Conservation (phyloP, 2,329 filamentous ascomycete species). For the Cyclaneusma minus region DNA sequence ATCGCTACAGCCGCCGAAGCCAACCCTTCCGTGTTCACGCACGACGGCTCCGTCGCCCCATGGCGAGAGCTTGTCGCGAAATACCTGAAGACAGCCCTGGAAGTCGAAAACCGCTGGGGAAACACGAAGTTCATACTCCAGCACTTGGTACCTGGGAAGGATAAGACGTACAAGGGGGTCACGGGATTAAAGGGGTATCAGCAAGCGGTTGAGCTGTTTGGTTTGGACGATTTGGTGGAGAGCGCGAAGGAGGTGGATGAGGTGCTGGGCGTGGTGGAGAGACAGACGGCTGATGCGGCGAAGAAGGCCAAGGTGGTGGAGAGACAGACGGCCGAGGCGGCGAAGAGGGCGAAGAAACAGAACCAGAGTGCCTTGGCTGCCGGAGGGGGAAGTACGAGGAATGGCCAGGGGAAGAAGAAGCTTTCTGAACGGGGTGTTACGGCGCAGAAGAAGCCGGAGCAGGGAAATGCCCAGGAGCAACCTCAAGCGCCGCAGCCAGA, state of each 20-base stretch:
- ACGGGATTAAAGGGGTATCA: conserved; percentile 55
- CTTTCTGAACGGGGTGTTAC: too few relatives aligned
- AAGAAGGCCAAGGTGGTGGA: conserved; percentile 11
- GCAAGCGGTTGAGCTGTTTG: conserved; percentile 50
- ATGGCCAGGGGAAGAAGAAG: conserved; percentile 4
- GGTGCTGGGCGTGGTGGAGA: conserved; percentile 4
- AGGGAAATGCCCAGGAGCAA: too few relatives aligned
- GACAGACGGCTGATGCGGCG: conserved; percentile 10
- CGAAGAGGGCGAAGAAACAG: conserved; percentile 17
- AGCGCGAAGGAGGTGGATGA: conserved; percentile 49
- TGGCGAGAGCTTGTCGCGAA: conserved; percentile 68
- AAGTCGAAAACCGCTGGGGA: conserved; percentile 70
- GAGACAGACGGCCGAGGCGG: conserved; percentile 4
- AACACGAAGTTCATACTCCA: conserved; percentile 88
- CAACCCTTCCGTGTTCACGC: conserved; percentile 75
- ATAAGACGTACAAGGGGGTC: conserved; percentile 43
- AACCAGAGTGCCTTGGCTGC: conserved; percentile 18
- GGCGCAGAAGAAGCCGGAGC: too few relatives aligned
- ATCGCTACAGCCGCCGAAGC: conserved; percentile 86
- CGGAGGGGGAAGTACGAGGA: conserved; percentile 1
- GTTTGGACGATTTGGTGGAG: conserved; percentile 45
- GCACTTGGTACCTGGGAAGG: conserved; percentile 75
- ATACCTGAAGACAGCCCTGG: conserved; percentile 59
- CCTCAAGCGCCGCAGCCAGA: too few relatives aligned
- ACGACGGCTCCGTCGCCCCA: conserved; percentile 51